phyloP scores from a whole-genome alignment of 148 eudicot genomes.

The Fagopyrum esculentum region DNA sequence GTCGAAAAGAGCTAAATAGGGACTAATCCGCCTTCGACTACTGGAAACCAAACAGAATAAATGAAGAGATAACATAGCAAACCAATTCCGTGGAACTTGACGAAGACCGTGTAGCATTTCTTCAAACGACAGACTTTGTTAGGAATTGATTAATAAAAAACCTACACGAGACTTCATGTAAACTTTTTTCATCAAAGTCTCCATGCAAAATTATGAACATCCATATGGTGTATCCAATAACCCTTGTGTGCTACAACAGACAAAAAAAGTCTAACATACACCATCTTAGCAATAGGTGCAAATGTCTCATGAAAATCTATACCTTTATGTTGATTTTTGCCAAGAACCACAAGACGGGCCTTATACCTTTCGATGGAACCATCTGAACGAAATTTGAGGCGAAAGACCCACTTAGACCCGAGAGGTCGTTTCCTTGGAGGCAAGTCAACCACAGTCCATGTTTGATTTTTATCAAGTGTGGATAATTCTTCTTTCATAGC shows the following conservation, averaged over 20 bases:
- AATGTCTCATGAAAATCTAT: no score
- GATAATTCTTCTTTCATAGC: neutral
- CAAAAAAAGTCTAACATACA: no score
- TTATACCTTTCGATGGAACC: neutral
- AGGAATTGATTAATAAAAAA: neutral
- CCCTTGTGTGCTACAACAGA: no score
- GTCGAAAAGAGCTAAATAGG: no score
- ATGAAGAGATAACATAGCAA: neutral
- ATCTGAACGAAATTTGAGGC: neutral
- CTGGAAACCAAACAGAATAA: neutral
- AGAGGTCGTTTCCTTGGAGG: neutral
- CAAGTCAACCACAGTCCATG: neutral
- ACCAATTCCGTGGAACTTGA: slow-evolving; percentile 6
- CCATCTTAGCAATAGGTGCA: no score
- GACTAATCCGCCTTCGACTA: neutral
- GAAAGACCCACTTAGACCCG: slow-evolving; percentile 7
- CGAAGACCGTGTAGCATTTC: neutral
- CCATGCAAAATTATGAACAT: neutral
- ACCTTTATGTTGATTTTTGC: no score
- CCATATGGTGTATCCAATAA: neutral
- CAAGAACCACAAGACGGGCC: no score
- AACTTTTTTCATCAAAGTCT: neutral
- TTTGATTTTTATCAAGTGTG: neutral
- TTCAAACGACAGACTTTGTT: neutral
- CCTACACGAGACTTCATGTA: neutral